Percentiles rank a stretch among this genome's conserved stretches.
Conservation (phyloP, 164 flowering plant species). For the Chloranthus sessilifolius region DNA sequence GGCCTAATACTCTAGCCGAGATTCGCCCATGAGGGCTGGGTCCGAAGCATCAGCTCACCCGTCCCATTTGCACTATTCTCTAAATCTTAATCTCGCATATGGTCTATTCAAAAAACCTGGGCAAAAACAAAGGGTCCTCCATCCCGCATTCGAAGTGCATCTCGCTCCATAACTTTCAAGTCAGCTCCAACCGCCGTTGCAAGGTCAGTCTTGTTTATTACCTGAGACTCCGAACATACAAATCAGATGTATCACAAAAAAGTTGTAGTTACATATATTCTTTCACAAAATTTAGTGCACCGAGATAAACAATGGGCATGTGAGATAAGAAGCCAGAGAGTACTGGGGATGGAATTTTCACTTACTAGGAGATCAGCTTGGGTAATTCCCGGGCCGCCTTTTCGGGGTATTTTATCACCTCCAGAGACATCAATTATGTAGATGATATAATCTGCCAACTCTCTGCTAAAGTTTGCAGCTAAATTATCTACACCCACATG, state of each 20-base stretch:
- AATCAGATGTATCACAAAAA: conserved; percentile 3
- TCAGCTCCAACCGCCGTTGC: conserved; percentile 95
- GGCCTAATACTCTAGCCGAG: too few relatives aligned
- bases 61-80: too few relatives aligned
- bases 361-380: conserved; percentile 95
- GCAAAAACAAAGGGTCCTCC: conserved; percentile 98
- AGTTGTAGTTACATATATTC: not conserved
- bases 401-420: conserved; percentile 96
- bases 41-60: too few relatives aligned
- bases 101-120: conserved; percentile 51
- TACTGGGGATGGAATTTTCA: not conserved
- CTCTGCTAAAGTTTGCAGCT: conserved; percentile 98
- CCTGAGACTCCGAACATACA: conserved; percentile 32
- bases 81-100: too few relatives aligned
- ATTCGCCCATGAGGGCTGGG: too few relatives aligned
- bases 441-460: conserved; percentile 92
- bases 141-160: conserved; percentile 94
- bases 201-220: conserved; percentile 96
- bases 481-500: conserved; percentile 90
- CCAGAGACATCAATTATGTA: conserved; percentile 95
- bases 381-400: conserved; percentile 98
- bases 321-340: not conserved
- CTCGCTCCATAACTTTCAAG: conserved; percentile 86
- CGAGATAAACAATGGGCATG: too few relatives aligned
- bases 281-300: too few relatives aligned